Base-by-base conservation (phyloP, 2,329 filamentous ascomycete species). In the Ceratocystis variospora region DNA sequence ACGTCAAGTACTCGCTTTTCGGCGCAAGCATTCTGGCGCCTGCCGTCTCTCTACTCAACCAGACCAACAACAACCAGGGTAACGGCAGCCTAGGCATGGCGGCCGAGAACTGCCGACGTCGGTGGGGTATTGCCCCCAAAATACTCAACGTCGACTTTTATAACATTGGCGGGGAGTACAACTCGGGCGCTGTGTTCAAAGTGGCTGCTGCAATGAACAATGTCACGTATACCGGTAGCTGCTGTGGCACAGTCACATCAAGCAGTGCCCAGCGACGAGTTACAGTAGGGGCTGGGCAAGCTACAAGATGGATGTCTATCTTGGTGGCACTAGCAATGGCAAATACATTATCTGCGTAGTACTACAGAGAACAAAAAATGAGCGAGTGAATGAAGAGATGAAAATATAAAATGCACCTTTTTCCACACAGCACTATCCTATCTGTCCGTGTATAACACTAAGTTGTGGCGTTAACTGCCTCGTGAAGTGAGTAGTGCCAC, bases 81-180 rank as follows among this genome's bases (percentile, higher is more conserved):
- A 78, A 75, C 64, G 87, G 88, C 41, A 88, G 85, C 72, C 76
- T 93, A 5, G 89, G 88, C 0, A 70, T 77, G 15, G 82, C 83
- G 67, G 83, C 83, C 0, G 75, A 81, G n/a, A 82, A 84, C 68
- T 95, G 90, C 73, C 74, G 74, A 12, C 67, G 71, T 0, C 74
- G 78, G 61, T 94, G 88, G 88, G 79, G 79, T 22, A 81, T 83
- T 7, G 80, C 88, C 0, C 90, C 90, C 1, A 93, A 87, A 72
- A 85, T 91, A 72, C 78, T 95, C 62, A 85, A 94, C 65, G 89
- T 94, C 31, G 90, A 95, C 73, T 94, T 90, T 75, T 95, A 94
- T 76, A 90, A 94, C 73, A 67, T 80, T 68, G 88, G 88, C 37
- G 79, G 76, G 45, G 59, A 66, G 17, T 50, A 63, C 28, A 81